A percentile compares a stretch with the other conserved stretches of the same genome.
Evolutionary conservation across 2,329 filamentous ascomycete species (phyloP).

Genomic region (Neobulgaria alba): DNA sequence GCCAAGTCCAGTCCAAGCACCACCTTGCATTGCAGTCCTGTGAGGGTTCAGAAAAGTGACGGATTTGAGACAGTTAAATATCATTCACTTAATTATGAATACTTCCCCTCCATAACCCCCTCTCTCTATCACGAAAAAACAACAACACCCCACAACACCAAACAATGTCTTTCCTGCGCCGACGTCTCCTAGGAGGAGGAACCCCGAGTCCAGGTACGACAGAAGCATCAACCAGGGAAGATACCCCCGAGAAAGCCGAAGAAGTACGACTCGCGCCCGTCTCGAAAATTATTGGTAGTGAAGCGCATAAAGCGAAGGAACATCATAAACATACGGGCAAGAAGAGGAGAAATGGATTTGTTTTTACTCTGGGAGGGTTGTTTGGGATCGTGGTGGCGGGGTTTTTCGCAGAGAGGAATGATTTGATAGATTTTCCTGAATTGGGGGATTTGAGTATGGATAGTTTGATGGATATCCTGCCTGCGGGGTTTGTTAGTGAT

Average conservation of each 20-base stretch:
- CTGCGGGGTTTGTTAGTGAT: conserved; percentile 76
- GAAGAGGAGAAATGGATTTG: conserved; percentile 64
- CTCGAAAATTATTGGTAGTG: conserved; percentile 33
- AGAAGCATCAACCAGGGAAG: conserved; percentile 9
- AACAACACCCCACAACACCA: too few relatives aligned
- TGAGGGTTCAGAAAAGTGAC: too few relatives aligned
- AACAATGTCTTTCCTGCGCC: conserved; percentile 16
- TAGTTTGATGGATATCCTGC: conserved; percentile 76
- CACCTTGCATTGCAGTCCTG: too few relatives aligned
- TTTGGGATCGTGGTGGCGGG: conserved; percentile 83
- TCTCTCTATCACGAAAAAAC: too few relatives aligned
- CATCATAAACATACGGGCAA: conserved; percentile 23
- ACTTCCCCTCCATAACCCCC: too few relatives aligned
- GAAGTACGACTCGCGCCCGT: conserved; percentile 44
- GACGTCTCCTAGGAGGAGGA: conserved; percentile 15
- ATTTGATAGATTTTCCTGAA: conserved; percentile 74
- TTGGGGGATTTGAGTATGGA: conserved; percentile 71
- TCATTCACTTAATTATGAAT: background rate
- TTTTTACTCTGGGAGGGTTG: conserved; percentile 82
- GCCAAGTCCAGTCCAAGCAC: too few relatives aligned
- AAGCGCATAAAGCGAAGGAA: conserved; percentile 2
- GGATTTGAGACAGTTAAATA: too few relatives aligned
- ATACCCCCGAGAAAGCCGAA: conserved; percentile 26
- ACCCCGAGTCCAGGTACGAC: conserved; percentile 7
- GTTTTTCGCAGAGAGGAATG: conserved; percentile 82